Conservation (phyloP, 1,139 yeast genomes). For the Arxiozyma slooffiae region DNA sequence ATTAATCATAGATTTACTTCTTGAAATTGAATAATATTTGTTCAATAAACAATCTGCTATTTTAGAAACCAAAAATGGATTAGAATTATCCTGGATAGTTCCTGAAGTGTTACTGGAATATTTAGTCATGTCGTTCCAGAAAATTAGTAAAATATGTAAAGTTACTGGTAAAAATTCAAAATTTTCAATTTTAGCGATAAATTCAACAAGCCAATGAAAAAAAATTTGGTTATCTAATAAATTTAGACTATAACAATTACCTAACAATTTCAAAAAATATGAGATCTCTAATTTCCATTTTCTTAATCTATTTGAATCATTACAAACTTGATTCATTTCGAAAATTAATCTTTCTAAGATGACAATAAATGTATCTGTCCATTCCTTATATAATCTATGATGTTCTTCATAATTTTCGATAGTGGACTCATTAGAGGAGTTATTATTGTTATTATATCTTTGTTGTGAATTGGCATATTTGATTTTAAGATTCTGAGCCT, state of each 20-base stretch:
- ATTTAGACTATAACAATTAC: slow-evolving; percentile 58
- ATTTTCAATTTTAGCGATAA: slow-evolving; percentile 41
- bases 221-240: slow-evolving; percentile 55
- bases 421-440: slow-evolving; percentile 7
- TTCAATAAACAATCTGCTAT: slow-evolving; percentile 46
- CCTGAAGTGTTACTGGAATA: not conserved
- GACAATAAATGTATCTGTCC: slow-evolving; percentile 48
- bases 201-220: slow-evolving; percentile 51
- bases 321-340: slow-evolving; percentile 27
- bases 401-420: slow-evolving; percentile 15
- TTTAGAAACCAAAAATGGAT: slow-evolving; percentile 44
- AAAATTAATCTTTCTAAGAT: slow-evolving; percentile 24
- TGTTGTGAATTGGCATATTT: slow-evolving; percentile 31
- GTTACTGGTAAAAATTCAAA: slow-evolving; percentile 42
- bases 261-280: slow-evolving; percentile 50
- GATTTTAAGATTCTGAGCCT: slow-evolving; percentile 56
- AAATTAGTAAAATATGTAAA: slow-evolving; percentile 49
- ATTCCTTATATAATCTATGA: slow-evolving; percentile 53
- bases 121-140: slow-evolving; percentile 54
- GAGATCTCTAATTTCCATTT: slow-evolving; percentile 46
- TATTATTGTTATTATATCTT: not conserved
- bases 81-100: slow-evolving; percentile 1
- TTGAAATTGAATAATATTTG: slow-evolving; percentile 27
- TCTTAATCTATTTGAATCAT: slow-evolving; percentile 23
- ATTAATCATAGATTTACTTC: slow-evolving; percentile 30